Conservation (phyloP, 345 rosid species). For the Laguncularia racemosa region DNA sequence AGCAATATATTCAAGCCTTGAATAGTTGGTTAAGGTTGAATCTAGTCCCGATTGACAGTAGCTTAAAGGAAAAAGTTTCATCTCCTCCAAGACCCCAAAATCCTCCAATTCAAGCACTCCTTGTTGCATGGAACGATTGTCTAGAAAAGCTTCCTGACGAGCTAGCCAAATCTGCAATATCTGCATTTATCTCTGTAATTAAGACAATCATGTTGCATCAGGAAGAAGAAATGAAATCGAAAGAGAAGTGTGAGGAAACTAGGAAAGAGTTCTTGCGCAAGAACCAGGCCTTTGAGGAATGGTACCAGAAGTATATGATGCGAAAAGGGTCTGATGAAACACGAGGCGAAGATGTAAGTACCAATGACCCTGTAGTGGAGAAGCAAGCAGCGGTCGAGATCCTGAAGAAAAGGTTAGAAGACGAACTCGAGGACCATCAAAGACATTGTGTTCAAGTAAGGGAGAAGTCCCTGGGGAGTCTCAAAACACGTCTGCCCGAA, state of each 20-base stretch:
- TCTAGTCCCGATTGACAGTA: constrained; percentile 74
- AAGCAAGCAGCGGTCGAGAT: constrained; percentile 61
- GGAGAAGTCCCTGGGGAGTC: constrained; percentile 79
- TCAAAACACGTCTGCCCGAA: constrained; percentile 76
- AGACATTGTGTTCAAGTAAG: constrained; percentile 83
- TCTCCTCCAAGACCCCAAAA: constrained; percentile 69
- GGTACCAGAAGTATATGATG: constrained; percentile 74
- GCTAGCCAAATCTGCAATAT: constrained; percentile 73
- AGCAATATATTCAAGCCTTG: constrained; percentile 64
- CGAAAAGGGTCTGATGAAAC: constrained; percentile 39
- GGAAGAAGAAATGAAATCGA: constrained; percentile 83
- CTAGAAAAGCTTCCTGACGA: constrained; percentile 84
- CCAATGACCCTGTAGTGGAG: constrained; percentile 63
- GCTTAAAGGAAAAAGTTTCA: constrained; percentile 49
- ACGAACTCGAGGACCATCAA: constrained; percentile 55
- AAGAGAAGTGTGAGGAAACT: constrained; percentile 79
- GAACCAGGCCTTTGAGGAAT: constrained; percentile 77
- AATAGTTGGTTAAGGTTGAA: constrained; percentile 64
- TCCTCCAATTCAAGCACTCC: constrained; percentile 78
- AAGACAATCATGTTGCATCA: constrained; percentile 58
- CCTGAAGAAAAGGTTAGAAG: constrained; percentile 65
- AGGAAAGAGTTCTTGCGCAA: constrained; percentile 57
- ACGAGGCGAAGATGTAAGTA: constrained; percentile 44
- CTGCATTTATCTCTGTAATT: constrained; percentile 66
- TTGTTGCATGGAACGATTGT: constrained; percentile 57